phyloP scores from a whole-genome alignment of 73 alveolate genomes.

The Paramecium sonneborni region DNA sequence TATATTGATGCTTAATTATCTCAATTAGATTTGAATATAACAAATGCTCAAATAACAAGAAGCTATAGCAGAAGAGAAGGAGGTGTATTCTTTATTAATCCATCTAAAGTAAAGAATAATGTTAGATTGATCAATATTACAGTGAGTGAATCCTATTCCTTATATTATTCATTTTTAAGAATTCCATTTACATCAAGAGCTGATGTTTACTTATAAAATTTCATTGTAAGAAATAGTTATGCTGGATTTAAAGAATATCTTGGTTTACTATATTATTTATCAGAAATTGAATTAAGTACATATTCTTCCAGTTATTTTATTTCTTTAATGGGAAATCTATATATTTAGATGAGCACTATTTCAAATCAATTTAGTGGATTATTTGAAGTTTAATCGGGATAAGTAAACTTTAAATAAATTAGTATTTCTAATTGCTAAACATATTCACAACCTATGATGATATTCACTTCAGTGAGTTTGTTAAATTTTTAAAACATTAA shows the following conservation, averaged over 20 bases:
- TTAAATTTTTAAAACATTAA: not conserved
- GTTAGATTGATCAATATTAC: not conserved
- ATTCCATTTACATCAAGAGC: not conserved
- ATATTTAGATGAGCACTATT: not conserved
- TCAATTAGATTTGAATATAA: not conserved
- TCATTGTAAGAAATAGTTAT: not conserved
- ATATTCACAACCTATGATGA: not conserved
- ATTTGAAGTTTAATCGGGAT: not conserved
- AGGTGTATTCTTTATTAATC: not conserved
- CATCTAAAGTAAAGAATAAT: not conserved
- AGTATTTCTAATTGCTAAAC: not conserved
- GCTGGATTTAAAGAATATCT: not conserved
- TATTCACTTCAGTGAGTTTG: not conserved
- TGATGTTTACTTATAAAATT: not conserved
- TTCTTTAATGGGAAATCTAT: not conserved
- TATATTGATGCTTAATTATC: not conserved
- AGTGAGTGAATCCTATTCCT: not conserved
- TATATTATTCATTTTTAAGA: not conserved
- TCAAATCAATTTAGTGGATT: not conserved
- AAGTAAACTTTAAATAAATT: not conserved
- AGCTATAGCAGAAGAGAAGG: slow-evolving; percentile 1
- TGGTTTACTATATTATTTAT: not conserved
- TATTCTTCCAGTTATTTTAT: not conserved
- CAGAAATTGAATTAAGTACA: not conserved
- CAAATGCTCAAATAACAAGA: not conserved